Base-by-base conservation (phyloP, 2,329 filamentous ascomycete species). In the Sporothrix pallida region DNA sequence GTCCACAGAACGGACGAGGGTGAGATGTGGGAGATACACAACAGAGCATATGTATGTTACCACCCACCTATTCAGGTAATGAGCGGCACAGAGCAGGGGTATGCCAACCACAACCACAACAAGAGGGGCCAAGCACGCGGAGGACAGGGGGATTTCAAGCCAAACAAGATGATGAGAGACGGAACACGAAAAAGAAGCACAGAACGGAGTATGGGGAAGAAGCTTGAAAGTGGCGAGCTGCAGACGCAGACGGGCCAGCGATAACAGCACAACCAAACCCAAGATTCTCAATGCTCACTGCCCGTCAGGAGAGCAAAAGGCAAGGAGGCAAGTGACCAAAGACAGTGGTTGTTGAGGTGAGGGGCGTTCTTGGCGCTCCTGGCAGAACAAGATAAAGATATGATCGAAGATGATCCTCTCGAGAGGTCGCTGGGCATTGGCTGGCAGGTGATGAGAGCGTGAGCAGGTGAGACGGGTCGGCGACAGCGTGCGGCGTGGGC, bases 11-110 rank as follows among this genome's bases (percentile, higher is more conserved):
- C 17, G 17, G 17, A 46, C 9, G 31, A 46, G 60, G 37, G 60
- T 46, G 60, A 20, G 60, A 46, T 44, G 60, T 15, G 60, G 60
- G 37, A 65, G 60, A 46, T 65, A 65, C 48, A 15, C 50, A 17
- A 13, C 44, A 73, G 65, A 70, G 23, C 54, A 67, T 50, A 12
- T 37, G 9, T 50, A 12, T 37, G 9, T 54, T 75, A 74, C 73
- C 74, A 75, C 74, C 74, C 74, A 72, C 74, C 71, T 62, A 70
- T 73, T 70, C 7, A 2, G 68, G 74, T 46, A 74, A 74, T 69
- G 71, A 70, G 12, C 23, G 60, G 44, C 70, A 69, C 37, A 31
- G 68, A 52, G 31, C 13, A 37, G 37, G 42, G 62, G 12, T 26
- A 67, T 37, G 3, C 31, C 31, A 20, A 5, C 52, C n/a, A 70